Percentiles rank a stretch among this genome's conserved stretches.
Conservation (phyloP, 108 stramenopile genomes). For the Schizochytrium sp. region DNA sequence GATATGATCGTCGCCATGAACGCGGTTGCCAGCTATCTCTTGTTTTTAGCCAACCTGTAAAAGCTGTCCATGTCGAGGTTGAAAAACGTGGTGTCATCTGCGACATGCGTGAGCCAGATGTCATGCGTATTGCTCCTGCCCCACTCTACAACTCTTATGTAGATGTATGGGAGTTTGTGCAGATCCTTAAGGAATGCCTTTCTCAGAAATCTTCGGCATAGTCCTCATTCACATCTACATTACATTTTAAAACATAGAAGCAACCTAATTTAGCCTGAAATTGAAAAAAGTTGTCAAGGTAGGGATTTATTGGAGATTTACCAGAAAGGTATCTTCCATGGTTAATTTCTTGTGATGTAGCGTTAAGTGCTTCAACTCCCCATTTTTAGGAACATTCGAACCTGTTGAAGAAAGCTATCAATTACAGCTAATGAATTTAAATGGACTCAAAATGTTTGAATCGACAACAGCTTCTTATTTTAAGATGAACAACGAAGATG, state of each 20-base stretch:
- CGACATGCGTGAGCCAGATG: constrained; percentile 68
- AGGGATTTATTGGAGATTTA: no score
- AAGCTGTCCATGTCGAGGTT: constrained; percentile 1
- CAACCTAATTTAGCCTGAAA: background rate
- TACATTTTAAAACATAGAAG: background rate
- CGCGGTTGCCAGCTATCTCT: constrained; percentile 71
- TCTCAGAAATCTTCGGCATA: background rate
- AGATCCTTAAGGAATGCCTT: constrained; percentile 44
- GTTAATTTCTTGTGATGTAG: no score
- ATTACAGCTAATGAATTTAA: no score
- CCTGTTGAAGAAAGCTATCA: no score
- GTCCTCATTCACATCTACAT: background rate
- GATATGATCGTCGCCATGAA: background rate
- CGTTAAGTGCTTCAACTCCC: no score
- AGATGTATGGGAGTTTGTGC: constrained; percentile 65
- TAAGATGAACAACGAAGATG: no score
- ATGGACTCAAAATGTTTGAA: no score
- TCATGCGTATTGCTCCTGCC: constrained; percentile 71
- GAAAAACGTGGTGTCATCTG: constrained; percentile 57
- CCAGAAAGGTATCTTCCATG: no score
- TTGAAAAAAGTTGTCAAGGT: no score
- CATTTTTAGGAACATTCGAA: no score
- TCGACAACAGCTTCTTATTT: no score
- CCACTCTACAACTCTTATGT: constrained; percentile 70
- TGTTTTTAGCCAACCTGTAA: constrained; percentile 26